phyloP scores from a whole-genome alignment of 169 alveolate species.

The Eimeria brunetti region DNA sequence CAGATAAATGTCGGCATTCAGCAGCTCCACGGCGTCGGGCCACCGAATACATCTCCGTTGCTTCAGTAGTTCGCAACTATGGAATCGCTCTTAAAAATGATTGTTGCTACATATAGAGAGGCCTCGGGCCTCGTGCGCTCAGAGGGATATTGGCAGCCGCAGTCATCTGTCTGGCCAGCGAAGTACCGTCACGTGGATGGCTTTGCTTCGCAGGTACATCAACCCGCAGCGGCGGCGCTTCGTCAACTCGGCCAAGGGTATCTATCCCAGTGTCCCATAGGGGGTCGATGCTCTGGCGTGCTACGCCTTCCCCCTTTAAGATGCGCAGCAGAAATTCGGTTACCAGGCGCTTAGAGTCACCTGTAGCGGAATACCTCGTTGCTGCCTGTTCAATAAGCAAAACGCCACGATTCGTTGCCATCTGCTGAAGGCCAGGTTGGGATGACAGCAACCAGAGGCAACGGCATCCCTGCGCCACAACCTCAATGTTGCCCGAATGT shows the following conservation, averaged over 20 bases:
- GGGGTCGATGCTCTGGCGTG: constrained; percentile 72
- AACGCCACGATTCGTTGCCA: constrained; percentile 62
- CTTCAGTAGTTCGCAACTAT: background rate
- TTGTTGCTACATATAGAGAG: constrained; percentile 21
- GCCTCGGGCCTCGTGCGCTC: constrained; percentile 37
- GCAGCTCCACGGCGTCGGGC: background rate
- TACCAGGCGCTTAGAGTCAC: constrained; percentile 69
- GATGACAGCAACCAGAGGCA: constrained; percentile 71
- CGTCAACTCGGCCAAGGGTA: background rate
- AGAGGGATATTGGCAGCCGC: constrained; percentile 46
- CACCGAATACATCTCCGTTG: background rate
- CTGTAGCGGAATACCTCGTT: constrained; percentile 54
- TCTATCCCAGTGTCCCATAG: constrained; percentile 77
- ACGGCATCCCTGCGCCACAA: constrained; percentile 81
- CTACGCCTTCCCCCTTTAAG: constrained; percentile 61
- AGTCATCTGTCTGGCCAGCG: constrained; percentile 68
- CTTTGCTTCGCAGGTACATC: constrained; percentile 23
- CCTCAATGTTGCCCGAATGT: constrained; percentile 67
- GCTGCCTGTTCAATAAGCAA: constrained; percentile 68
- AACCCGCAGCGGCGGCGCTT: background rate
- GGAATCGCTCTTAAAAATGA: background rate
- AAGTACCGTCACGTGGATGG: background rate
- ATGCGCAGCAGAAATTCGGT: constrained; percentile 61
- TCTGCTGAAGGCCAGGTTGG: constrained; percentile 74
- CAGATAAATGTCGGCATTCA: background rate